phyloP scores from a whole-genome alignment of 352 stramenopile genomes.

The Pythium biforme region DNA sequence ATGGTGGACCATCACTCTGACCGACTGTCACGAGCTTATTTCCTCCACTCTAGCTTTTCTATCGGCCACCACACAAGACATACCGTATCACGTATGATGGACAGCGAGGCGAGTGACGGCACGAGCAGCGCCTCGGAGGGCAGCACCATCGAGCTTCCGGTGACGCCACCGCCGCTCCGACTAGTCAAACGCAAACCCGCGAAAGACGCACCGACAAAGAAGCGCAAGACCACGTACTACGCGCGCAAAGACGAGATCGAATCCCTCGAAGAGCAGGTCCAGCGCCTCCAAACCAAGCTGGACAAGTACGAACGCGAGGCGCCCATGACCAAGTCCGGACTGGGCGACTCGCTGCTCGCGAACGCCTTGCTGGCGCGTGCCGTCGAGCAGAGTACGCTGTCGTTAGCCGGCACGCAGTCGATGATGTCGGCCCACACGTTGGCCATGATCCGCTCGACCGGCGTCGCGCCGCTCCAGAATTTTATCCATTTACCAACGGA shows the following conservation, averaged over 20 bases:
- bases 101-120: not conserved
- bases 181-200: constrained; percentile 6
- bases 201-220: constrained; percentile 4
- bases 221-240: constrained; percentile 23
- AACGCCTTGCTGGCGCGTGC: not conserved
- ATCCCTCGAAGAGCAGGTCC: constrained; percentile 8
- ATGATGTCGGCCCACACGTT: constrained; percentile 7
- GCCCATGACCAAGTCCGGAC: not conserved
- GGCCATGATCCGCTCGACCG: not conserved
- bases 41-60: no score
- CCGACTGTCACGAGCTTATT: no score
- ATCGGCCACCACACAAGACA: no score
- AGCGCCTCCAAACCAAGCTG: constrained; percentile 1
- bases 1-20: not conserved
- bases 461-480: not conserved
- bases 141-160: constrained; percentile 7
- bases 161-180: not conserved
- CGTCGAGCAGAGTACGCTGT: constrained; percentile 7
- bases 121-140: not conserved
- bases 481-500: not conserved
- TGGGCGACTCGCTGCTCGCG: not conserved
- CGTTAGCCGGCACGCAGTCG: constrained; percentile 14
- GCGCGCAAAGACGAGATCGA: constrained; percentile 22
- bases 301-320: not conserved
- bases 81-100: no score